A percentile compares a stretch with the other conserved stretches of the same genome.
phyloP scores from a whole-genome alignment of 2,329 filamentous ascomycete species.

The Cercospora sp. region DNA sequence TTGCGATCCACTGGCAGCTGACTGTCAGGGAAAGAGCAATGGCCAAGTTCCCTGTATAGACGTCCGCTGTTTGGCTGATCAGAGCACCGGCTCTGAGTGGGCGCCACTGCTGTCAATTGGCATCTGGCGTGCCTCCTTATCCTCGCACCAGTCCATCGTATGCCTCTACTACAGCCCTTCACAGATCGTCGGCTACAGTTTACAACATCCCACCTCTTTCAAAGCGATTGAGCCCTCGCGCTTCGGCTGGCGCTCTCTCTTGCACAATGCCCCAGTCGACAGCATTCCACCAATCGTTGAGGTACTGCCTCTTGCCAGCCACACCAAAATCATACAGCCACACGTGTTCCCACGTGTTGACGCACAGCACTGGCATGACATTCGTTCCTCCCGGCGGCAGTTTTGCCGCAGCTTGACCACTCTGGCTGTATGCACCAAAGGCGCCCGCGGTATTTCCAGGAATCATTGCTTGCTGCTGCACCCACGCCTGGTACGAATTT shows the following conservation, averaged over 20 bases:
- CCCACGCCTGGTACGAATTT: slow-evolving; percentile 26
- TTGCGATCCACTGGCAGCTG: neutral
- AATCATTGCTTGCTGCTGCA: slow-evolving; percentile 21
- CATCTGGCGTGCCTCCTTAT: neutral
- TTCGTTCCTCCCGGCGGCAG: slow-evolving; percentile 66
- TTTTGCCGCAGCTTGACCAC: slow-evolving; percentile 36
- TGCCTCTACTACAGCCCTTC: neutral
- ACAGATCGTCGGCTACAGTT: neutral
- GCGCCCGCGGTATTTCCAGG: slow-evolving; percentile 43
- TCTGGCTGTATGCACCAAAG: slow-evolving; percentile 40
- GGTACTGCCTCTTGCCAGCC: slow-evolving; percentile 71
- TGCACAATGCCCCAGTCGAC: slow-evolving; percentile 81
- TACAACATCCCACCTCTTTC: slow-evolving; percentile 1
- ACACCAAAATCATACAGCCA: slow-evolving; percentile 82
- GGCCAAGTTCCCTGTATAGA: neutral
- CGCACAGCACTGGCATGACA: slow-evolving; percentile 76
- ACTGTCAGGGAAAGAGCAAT: neutral
- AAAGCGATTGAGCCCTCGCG: slow-evolving; percentile 14
- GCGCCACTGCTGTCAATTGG: neutral
- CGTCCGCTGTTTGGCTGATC: neutral
- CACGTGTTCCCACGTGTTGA: slow-evolving; percentile 96
- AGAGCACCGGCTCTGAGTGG: neutral
- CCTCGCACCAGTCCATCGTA: neutral
- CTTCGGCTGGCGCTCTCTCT: slow-evolving; percentile 20
- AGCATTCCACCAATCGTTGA: slow-evolving; percentile 80